A percentile compares a stretch with the other conserved stretches of the same genome.
These are phyloP conservation scores for Apocynum venetum DNA, from an alignment of 257 asterid species.

Conservation along the genomic window DNA sequence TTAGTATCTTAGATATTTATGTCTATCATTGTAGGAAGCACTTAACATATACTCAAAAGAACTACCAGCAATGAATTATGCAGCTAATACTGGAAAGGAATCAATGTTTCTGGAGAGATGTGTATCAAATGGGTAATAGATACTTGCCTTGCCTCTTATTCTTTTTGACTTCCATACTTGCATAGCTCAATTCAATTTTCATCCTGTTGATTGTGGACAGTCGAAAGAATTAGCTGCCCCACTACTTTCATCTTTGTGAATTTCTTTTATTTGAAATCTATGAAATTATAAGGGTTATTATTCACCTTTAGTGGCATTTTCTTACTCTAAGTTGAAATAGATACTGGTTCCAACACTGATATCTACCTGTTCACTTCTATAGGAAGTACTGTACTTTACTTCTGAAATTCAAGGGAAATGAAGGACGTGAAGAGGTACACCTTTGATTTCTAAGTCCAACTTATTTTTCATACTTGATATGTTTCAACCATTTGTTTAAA, in stretches of 20 bases:
- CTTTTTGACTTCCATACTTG: slow-evolving; percentile 11
- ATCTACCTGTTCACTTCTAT: slow-evolving; percentile 20
- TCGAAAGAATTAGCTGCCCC: neutral
- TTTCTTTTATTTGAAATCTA: neutral
- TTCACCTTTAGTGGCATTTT: neutral
- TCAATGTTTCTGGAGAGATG: slow-evolving; percentile 81
- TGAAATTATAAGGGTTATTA: neutral
- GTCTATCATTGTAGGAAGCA: slow-evolving; percentile 52
- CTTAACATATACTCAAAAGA: slow-evolving; percentile 62
- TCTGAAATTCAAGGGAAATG: slow-evolving; percentile 41
- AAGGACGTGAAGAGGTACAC: slow-evolving; percentile 52
- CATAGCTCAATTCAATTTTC: neutral
- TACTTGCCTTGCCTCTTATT: neutral
- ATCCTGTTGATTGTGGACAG: neutral
- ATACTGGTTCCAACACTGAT: slow-evolving; percentile 8
- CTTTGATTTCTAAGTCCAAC: slow-evolving; percentile 15
- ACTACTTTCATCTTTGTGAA: neutral
- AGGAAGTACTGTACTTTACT: slow-evolving; percentile 85
- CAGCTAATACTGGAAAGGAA: slow-evolving; percentile 89
- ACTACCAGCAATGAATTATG: slow-evolving; percentile 86
- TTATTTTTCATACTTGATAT: slow-evolving; percentile 5
- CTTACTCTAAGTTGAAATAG: neutral
- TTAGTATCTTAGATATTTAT: neutral
- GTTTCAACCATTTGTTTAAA: neutral
- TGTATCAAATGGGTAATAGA: slow-evolving; percentile 69